These are phyloP conservation scores for Pachyrhizus erosus DNA, from an alignment of 306 rosid genomes.

Conservation along the genomic window DNA sequence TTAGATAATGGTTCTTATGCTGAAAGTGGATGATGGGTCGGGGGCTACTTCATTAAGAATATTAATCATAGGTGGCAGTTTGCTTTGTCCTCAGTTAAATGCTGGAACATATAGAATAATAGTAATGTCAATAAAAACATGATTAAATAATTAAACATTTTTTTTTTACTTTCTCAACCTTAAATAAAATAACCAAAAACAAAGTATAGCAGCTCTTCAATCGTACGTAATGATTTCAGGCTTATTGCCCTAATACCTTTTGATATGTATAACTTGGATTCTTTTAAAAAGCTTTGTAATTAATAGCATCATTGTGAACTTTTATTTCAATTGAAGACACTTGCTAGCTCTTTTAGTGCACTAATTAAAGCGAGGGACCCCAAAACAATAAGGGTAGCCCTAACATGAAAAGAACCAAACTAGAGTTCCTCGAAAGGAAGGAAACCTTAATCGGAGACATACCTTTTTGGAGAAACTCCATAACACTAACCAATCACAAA, in stretches of 20 bases:
- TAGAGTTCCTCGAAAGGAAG: neutral
- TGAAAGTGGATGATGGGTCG: too few relatives aligned
- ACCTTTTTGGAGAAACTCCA: neutral
- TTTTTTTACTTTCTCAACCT: too few relatives aligned
- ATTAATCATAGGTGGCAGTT: too few relatives aligned
- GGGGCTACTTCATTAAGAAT: too few relatives aligned
- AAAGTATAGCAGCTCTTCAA: neutral
- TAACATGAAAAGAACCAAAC: constrained; percentile 19
- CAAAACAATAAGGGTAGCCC: constrained; percentile 31
- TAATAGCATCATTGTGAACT: constrained; percentile 16
- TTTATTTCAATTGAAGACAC: constrained; percentile 31
- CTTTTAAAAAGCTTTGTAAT: constrained; percentile 26
- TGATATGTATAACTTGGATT: constrained; percentile 2
- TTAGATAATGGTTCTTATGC: too few relatives aligned
- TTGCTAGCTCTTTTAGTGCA: constrained; percentile 45
- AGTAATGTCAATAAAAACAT: too few relatives aligned
- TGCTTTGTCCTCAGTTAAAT: too few relatives aligned
- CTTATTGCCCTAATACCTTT: constrained; percentile 24
- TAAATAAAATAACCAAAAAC: neutral
- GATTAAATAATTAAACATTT: too few relatives aligned
- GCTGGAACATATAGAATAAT: too few relatives aligned
- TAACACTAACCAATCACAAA: neutral
- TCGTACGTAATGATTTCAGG: constrained; percentile 24
- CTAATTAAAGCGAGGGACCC: constrained; percentile 52
- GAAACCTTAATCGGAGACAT: neutral